Conservation (phyloP, 768 basidiomycete genomes). For the Hortiboletus flavorubellus region DNA sequence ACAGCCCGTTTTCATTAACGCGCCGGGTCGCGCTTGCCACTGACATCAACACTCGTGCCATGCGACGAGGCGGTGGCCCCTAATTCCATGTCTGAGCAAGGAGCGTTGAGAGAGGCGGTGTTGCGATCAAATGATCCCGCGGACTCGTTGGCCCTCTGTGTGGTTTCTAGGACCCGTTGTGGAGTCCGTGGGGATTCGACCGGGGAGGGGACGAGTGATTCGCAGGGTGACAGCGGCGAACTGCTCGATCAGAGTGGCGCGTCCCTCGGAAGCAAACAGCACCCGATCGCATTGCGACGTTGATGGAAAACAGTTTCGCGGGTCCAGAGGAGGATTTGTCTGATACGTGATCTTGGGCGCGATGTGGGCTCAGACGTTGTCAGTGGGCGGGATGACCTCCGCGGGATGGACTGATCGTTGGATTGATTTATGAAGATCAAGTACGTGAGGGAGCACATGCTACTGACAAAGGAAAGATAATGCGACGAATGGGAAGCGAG, state of each 20-base stretch:
- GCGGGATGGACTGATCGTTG: background rate
- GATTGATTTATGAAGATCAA: background rate
- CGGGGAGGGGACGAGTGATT: background rate
- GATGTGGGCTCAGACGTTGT: constrained; percentile 4
- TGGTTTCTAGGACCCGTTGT: background rate
- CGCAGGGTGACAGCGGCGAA: constrained; percentile 4
- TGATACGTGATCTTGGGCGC: background rate
- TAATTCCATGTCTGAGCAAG: background rate
- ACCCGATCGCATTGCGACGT: background rate
- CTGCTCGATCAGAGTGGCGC: constrained; percentile 12
- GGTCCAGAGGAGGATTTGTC: background rate
- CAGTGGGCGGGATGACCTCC: background rate
- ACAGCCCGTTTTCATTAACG: constrained; percentile 19
- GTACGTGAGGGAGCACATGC: background rate
- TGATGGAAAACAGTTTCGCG: constrained; percentile 11
- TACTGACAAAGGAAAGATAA: background rate
- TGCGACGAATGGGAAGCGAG: background rate
- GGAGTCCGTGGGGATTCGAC: background rate
- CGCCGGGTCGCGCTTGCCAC: background rate
- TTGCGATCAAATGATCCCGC: constrained; percentile 2
- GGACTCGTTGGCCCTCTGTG: background rate
- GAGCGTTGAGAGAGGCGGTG: background rate
- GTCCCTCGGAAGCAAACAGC: background rate
- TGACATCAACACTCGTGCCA: constrained; percentile 2
- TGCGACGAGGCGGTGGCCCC: constrained; percentile 4